Base-by-base conservation (phyloP, 129 eudicot genomes). In the Ambrosia trifida region DNA sequence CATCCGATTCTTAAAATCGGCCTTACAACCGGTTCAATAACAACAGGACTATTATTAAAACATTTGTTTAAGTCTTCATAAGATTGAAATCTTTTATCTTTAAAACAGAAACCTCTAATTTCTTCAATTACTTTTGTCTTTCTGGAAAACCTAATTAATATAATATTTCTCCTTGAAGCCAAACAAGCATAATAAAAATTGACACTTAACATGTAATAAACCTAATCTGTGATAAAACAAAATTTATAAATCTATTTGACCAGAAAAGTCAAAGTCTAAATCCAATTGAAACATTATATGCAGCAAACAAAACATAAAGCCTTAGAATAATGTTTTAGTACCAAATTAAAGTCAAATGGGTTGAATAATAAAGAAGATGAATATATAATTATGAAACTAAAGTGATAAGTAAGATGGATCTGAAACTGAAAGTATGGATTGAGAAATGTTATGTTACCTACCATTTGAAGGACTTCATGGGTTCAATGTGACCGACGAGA, bases 391-490 rank as follows among this genome's bases (percentile, higher is more conserved):
- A n/a, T 32, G 16, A 60, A 14, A 14, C 10, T 7, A 49, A 7
- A 7, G n/a, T 16, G 3, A 16, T n/a, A 31, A 7, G 4, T 24
- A 28, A n/a, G 43, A 31, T 60, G 13, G 60, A 40, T 40, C 11
- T 40, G 6, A 7, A 40, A n/a, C n/a, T n/a, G n/a, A 40, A 53
- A 24, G 50, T 57, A 45, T 4, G 28, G 30, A 69, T 46, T 24
- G 32, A 28, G 44, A 64, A 51, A 30, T 12, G 33, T 64, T 85
- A 89, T 67, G n/a, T n/a, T n/a, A n/a, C n/a, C n/a, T 85, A 93
- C 98, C 98, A 93, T 44, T 31, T 66, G 45, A 93, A 89, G 47
- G 95, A 77, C 73, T 93, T 93, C 98, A 89, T 89, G 59, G 98
- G 84, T 43, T 86, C 86, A 33, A 89, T 60, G 18, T 58, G 91